Evolutionary conservation across 495 filamentous ascomycete species (phyloP).

Genomic region (Elasticomyces elasticus): DNA sequence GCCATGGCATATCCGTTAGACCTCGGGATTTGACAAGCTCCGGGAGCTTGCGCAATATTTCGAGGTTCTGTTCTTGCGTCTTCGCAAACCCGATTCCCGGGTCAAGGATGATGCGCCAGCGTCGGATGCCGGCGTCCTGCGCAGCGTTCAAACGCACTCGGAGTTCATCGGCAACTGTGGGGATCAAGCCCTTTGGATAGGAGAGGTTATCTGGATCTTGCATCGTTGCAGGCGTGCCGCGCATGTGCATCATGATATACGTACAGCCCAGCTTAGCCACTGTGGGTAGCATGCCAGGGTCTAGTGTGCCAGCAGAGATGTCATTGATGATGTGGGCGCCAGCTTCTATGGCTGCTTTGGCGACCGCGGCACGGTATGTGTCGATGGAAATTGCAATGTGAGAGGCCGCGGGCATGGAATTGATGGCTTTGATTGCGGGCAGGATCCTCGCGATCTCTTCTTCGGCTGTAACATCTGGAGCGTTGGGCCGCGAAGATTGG

Average conservation of each 20-base stretch:
- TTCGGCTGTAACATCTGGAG: constrained; percentile 49
- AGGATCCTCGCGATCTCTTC: constrained; percentile 74
- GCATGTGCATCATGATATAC: constrained; percentile 90
- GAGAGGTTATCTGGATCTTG: constrained; percentile 32
- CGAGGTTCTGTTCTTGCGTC: constrained; percentile 64
- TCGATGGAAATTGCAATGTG: constrained; percentile 72
- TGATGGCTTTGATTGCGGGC: constrained; percentile 65
- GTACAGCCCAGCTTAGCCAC: constrained; percentile 71
- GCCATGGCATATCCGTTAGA: constrained; percentile 60
- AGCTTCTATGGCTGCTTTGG: constrained; percentile 64
- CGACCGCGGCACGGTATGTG: constrained; percentile 82
- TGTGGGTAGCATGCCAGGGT: constrained; percentile 71
- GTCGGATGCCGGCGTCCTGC: constrained; percentile 68
- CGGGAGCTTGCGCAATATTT: constrained; percentile 58
- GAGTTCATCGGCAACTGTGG: constrained; percentile 60
- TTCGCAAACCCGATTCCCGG: constrained; percentile 94
- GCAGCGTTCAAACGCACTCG: constrained; percentile 60
- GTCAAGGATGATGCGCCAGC: constrained; percentile 93
- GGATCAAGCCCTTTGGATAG: constrained; percentile 69
- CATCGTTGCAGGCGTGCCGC: constrained; percentile 82
- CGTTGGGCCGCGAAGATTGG: constrained; percentile 76
- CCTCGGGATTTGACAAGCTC: constrained; percentile 54
- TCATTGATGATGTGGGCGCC: constrained; percentile 96
- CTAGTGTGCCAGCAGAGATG: constrained; percentile 71
- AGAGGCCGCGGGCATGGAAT: constrained; percentile 50